These are phyloP conservation scores for Anisodus acutangulus DNA, from an alignment of 257 asterid genomes.

Conservation along the genomic window DNA sequence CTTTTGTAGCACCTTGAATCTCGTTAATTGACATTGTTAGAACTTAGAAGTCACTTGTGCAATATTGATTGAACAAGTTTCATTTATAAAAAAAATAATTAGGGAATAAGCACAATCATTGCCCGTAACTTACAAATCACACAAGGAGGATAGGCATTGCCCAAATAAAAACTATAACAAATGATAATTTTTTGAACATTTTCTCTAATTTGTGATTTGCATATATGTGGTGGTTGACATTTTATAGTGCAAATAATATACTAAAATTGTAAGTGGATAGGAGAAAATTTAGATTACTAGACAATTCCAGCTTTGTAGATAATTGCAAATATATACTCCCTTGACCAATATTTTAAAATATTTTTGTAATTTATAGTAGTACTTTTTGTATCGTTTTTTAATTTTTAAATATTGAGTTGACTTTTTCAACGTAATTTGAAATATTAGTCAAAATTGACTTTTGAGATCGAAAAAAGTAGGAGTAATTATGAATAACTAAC, in stretches of 20 bases:
- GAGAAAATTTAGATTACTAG: not conserved
- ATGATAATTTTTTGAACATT: not conserved
- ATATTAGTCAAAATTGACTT: too few species aligned
- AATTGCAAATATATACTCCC: not conserved
- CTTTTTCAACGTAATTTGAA: too few species aligned
- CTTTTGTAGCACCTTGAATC: not conserved
- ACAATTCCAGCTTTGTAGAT: not conserved
- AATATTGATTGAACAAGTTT: too few species aligned
- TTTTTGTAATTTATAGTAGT: too few species aligned
- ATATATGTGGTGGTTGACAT: not conserved
- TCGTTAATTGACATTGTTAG: too few species aligned
- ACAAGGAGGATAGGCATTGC: not conserved
- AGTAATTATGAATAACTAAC: not conserved
- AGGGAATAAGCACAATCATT: conserved; percentile 1
- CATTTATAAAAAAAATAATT: too few species aligned
- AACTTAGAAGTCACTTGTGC: too few species aligned
- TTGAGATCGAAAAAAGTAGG: too few species aligned
- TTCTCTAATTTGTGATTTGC: not conserved
- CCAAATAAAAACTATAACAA: not conserved
- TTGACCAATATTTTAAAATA: too few species aligned
- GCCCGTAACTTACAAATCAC: not conserved
- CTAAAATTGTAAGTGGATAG: not conserved
- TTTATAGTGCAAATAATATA: not conserved
- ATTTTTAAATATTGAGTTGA: too few species aligned
- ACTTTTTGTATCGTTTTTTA: too few species aligned